Evolutionary conservation across 1,284 basidiomycete genomes (phyloP).

Genomic region (Neolentinus lepideus): DNA sequence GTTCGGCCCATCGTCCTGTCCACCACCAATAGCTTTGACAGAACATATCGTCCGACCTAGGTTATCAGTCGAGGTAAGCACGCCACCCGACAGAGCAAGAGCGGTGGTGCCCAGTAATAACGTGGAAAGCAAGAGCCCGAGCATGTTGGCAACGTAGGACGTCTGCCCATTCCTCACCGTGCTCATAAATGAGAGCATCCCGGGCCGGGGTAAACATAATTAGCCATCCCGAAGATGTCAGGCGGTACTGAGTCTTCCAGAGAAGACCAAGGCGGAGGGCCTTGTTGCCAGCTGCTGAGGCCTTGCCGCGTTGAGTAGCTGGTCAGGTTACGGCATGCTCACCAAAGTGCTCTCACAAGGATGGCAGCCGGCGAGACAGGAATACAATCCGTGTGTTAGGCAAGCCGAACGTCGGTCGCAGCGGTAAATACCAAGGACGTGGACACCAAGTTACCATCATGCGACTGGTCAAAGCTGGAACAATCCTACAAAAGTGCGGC

Average conservation of each 20-base stretch:
- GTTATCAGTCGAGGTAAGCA: background rate
- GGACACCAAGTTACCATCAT: too few species aligned
- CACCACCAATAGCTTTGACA: conserved; percentile 26
- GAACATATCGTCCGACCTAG: conserved; percentile 13
- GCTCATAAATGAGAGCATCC: background rate
- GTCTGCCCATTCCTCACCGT: background rate
- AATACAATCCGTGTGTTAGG: too few species aligned
- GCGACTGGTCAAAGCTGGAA: too few species aligned
- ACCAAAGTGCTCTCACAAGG: background rate
- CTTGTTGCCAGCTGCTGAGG: too few species aligned
- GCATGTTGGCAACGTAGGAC: background rate
- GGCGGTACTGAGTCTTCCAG: too few species aligned
- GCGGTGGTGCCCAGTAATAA: background rate
- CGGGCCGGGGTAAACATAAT: background rate
- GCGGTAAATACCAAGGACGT: too few species aligned
- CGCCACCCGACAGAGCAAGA: background rate
- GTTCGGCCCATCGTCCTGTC: conserved; percentile 27
- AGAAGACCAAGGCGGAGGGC: too few species aligned
- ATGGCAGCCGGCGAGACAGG: too few species aligned
- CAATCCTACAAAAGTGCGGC: too few species aligned
- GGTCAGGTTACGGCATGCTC: background rate
- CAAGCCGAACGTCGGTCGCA: too few species aligned
- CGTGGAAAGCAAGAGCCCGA: background rate
- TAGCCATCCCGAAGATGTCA: background rate
- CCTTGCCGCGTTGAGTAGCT: background rate